Percentiles rank a stretch among this genome's conserved stretches.
These are phyloP conservation scores for Trichoderma cornu-damae DNA, from an alignment of 2,329 filamentous ascomycete species.

Conservation along the genomic window DNA sequence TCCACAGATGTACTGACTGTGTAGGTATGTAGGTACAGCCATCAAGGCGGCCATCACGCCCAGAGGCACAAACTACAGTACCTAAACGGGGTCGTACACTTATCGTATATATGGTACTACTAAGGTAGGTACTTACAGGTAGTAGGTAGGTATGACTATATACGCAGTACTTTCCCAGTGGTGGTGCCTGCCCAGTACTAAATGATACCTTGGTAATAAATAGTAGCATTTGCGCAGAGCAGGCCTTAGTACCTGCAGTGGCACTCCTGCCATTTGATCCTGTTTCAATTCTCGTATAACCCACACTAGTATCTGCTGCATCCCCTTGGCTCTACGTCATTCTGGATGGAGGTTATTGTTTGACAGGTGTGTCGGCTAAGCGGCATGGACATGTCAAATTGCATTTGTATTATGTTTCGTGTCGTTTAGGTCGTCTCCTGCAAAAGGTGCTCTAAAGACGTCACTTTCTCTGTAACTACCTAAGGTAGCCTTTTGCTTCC, in stretches of 20 bases:
- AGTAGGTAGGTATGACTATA: too few species aligned
- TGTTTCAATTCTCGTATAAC: conserved; percentile 6
- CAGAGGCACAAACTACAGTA: not conserved
- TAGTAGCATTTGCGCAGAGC: too few species aligned
- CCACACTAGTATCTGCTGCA: conserved; percentile 8
- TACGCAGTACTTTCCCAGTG: too few species aligned
- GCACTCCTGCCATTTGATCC: conserved; percentile 1
- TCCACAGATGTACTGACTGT: conserved; percentile 2
- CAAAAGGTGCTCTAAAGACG: conserved; percentile 7
- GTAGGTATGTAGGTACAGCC: too few species aligned
- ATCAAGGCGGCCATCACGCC: not conserved
- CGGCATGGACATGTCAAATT: conserved; percentile 1
- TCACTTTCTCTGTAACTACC: conserved; percentile 16
- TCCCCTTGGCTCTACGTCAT: conserved; percentile 16
- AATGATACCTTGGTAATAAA: too few species aligned
- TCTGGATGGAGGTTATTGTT: not conserved
- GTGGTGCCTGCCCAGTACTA: too few species aligned
- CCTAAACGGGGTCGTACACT: not conserved
- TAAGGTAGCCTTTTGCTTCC: conserved; percentile 11
- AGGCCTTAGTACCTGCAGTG: not conserved
- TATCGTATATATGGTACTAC: not conserved
- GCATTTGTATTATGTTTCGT: conserved; percentile 19
- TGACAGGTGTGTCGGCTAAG: conserved; percentile 6
- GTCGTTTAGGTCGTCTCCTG: conserved; percentile 13
- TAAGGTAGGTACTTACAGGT: too few species aligned